Evolutionary conservation across 208 protist species (phyloP).

Genomic region (Leishmania gerbilli): DNA sequence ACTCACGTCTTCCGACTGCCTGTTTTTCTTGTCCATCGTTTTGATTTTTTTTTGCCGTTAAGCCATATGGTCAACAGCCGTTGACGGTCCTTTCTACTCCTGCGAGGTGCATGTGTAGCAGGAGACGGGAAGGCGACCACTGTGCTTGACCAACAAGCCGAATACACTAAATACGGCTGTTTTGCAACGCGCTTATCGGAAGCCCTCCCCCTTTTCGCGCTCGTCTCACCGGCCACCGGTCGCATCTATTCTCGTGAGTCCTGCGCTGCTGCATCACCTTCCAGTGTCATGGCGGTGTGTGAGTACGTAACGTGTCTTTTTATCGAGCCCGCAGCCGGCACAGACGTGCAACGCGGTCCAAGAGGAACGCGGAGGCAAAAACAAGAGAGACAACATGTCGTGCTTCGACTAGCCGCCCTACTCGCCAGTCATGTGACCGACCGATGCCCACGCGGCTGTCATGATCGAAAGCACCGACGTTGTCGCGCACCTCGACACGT

Average conservation of each 20-base stretch:
- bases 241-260: too few relatives aligned
- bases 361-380: too few relatives aligned
- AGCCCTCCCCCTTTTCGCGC: background rate
- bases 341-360: background rate
- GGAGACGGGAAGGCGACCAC: background rate
- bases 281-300: too few relatives aligned
- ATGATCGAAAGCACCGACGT: too few relatives aligned
- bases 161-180: background rate
- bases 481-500: too few relatives aligned
- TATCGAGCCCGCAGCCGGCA: background rate
- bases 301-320: background rate
- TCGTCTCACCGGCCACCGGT: background rate
- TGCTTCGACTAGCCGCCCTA: too few relatives aligned
- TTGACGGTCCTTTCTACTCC: background rate
- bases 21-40: background rate
- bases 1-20: background rate
- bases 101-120: background rate
- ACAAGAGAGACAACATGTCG: too few relatives aligned
- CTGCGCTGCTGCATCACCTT: background rate
- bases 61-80: background rate
- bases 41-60: background rate
- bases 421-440: too few relatives aligned
- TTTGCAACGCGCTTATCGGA: too few relatives aligned
- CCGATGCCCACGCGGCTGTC: too few relatives aligned
- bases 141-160: background rate